Conservation (phyloP, 257 asterid species). For the Buddleja alternifolia region DNA sequence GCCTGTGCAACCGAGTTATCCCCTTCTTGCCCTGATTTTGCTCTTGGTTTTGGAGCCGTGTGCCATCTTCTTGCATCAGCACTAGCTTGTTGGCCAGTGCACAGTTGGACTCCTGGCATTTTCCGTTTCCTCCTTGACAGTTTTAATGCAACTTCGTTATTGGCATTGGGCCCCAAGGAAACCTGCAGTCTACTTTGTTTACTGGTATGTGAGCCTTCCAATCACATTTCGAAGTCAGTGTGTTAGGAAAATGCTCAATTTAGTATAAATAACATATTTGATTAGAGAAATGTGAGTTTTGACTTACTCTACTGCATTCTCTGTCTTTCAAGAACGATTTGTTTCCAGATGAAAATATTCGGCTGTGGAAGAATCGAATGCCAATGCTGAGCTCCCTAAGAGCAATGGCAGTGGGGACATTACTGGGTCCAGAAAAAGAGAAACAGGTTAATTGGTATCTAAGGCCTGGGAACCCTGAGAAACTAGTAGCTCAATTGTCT, state of each 20-base stretch:
- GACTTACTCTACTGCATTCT: conserved; percentile 37
- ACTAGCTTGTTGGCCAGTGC: conserved; percentile 95
- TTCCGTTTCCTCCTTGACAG: conserved; percentile 68
- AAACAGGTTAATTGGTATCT: conserved; percentile 80
- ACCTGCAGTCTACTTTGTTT: conserved; percentile 83
- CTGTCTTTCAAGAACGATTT: conserved; percentile 74
- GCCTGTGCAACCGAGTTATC: conserved; percentile 75
- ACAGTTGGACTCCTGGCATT: conserved; percentile 96
- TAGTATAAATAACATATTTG: conserved; percentile 15
- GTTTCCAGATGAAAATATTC: conserved; percentile 74
- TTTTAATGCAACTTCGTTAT: conserved; percentile 74
- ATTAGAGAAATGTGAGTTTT: conserved; percentile 22
- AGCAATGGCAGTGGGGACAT: conserved; percentile 69
- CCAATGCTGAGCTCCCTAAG: conserved; percentile 72
- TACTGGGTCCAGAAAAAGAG: conserved; percentile 82
- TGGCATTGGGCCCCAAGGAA: conserved; percentile 98
- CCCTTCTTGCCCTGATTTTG: conserved; percentile 71
- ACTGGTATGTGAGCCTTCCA: conserved; percentile 58
- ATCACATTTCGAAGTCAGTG: conserved; percentile 27
- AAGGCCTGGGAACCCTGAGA: conserved; percentile 67
- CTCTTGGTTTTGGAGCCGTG: conserved; percentile 83
- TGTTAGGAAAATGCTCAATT: neutral
- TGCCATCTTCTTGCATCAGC: conserved; percentile 93
- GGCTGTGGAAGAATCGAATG: conserved; percentile 90
- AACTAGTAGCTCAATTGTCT: conserved; percentile 66